Evolutionary conservation across 192 early-diverging fungal species (phyloP), one percentile per base, ranked within the genome.

Genomic region (Funneliformis geosporum): DNA sequence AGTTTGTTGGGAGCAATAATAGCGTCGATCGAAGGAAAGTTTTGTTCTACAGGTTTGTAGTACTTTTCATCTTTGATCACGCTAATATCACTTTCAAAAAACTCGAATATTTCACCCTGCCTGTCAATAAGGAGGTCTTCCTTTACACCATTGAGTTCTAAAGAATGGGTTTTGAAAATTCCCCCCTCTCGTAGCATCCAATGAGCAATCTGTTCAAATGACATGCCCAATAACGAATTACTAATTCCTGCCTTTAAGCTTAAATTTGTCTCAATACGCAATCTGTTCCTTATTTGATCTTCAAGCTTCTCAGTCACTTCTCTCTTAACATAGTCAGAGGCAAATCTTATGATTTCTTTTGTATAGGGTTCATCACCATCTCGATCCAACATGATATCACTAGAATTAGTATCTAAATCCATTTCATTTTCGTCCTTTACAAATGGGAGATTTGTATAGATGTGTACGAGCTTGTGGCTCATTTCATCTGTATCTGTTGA

Each of bases 171-270:
- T 0, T 61, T 43, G 61, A 75, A 75, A 42, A 18, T 42, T 16
- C 59, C 74, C 42, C 60, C 74, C 0, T 61, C 33, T 62, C 42
- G 33, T n/a, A 75, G 40, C 40, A 75, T 62, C 23, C 16, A 60
- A 75, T 75, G 74, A 27, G 74, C 74, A 61, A 75, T 64, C 40
- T 75, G 59, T 43, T 75, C 59, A 25, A 75, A 75, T 40, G 61
- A 38, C 16, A 43, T 33, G 40, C 74, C 60, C 4, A 27, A 60
- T 21, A 75, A 60, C 21, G 59, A 61, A 75, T 60, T 64, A 47
- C 40, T 42, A 61, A 61, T 33, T 61, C 21, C 33, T 62, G 60
- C 38, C 14, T 59, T 42, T 23, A 39, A 62, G 74, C 60, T 64
- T 62, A 60, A 11, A n/a, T 0, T 42, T 33, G 61, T 33, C 1